Evolutionary conservation across 371 early-diverging fungal species (phyloP), one percentile per base, ranked within the genome.

Genomic region (Blakeslea trispora): DNA sequence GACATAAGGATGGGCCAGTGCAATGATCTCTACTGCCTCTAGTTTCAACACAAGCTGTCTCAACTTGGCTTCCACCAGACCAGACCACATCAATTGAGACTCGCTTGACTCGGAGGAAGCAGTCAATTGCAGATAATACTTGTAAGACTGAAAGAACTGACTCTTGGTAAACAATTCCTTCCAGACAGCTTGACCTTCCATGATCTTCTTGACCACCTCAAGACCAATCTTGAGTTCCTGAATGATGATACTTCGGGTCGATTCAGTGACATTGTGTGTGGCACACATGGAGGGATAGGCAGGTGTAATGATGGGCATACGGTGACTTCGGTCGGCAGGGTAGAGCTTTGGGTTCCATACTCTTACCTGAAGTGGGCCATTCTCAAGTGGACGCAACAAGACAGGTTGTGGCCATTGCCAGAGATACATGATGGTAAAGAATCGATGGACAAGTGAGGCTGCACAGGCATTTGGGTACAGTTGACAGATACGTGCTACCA

Each of bases 391-490:
- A 61, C 93, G 95, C 21, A 99, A 84, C 47, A 97, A 59, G 0
- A 99, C 96, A 9, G 99, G 99, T 41, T 86, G 89, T 2, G 99
- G 99, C 99, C 99, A 99, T 50, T 80, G 81, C 99, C 99, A 99
- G 56, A 89, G 72, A 57, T 81, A 76, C 80, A 93, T 89, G 45
- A 98, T 87, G 6, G 83, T 72, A 75, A 99, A 99, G 66, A 98
- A 99, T 55, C 94, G 87, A 18, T 84, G 69, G 2, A 99, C 91
- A 39, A 98, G 87, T 0, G 86, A 76, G 35, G 90, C 92, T 0
- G 97, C 89, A 45, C 91, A 87, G 0, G 94, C 93, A 66, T 97
- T 96, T 0, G 99, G 99, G 74, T 95, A 99, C 28, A 99, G 69
- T 74, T 99, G 99, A 75, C 99, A 99, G 18, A 99, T 89, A 40